Conservation (phyloP, 1,139 yeast species). For the Taphrina pruni region DNA sequence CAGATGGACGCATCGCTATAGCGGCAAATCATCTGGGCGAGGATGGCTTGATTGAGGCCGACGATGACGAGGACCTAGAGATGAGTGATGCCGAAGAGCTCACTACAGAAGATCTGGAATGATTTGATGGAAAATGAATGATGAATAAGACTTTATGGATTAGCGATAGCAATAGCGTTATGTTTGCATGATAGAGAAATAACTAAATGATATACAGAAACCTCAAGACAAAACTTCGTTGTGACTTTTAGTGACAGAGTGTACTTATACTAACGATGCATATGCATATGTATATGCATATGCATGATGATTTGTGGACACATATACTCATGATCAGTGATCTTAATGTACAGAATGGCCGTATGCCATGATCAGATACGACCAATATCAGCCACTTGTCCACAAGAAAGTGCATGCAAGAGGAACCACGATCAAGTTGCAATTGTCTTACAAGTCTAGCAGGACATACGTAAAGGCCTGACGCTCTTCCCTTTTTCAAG, state of each 20-base stretch:
- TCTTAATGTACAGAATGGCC: background rate
- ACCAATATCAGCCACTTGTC: constrained; percentile 5
- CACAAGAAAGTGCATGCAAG: constrained; percentile 1
- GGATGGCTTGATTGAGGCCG: constrained; percentile 60
- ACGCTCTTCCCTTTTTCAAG: background rate
- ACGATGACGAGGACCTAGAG: constrained; percentile 53
- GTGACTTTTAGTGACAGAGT: too few species aligned
- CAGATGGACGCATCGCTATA: constrained; percentile 69
- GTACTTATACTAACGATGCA: too few species aligned
- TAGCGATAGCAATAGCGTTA: constrained; percentile 19
- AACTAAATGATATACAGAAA: too few species aligned
- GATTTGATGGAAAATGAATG: background rate
- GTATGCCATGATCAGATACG: constrained; percentile 4
- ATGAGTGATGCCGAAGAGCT: constrained; percentile 57
- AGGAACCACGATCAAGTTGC: too few species aligned
- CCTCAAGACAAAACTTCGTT: too few species aligned
- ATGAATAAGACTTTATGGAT: background rate
- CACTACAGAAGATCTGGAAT: constrained; percentile 31
- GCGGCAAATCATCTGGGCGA: constrained; percentile 76
- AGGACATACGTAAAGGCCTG: too few species aligned
- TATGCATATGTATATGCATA: too few species aligned
- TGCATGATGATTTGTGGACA: too few species aligned
- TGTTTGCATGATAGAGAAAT: too few species aligned
- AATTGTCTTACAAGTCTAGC: too few species aligned
- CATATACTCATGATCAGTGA: background rate